These are phyloP conservation scores for Erysimum cheiranthoides DNA, from an alignment of 345 rosid species.

Conservation along the genomic window DNA sequence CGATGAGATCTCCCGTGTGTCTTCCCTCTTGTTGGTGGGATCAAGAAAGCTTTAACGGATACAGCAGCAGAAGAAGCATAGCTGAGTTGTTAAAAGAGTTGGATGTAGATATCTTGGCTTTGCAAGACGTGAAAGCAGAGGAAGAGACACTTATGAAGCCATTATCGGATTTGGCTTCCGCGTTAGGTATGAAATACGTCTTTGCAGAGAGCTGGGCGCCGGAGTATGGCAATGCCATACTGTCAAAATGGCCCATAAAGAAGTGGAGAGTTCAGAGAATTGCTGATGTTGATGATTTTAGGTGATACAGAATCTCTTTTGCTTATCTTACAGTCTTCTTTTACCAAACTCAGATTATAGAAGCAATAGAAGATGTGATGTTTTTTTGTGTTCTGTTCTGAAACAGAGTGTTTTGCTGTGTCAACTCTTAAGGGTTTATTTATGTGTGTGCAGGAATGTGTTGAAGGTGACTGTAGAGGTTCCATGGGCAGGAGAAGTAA, in stretches of 20 bases:
- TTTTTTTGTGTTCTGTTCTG: background rate
- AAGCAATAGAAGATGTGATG: background rate
- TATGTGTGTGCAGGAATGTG: constrained; percentile 67
- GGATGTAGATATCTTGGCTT: constrained; percentile 76
- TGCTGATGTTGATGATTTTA: constrained; percentile 84
- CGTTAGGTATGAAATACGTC: constrained; percentile 79
- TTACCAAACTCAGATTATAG: background rate
- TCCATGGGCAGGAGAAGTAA: constrained; percentile 90
- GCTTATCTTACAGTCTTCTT: background rate
- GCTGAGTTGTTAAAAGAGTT: constrained; percentile 83
- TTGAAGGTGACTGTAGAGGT: constrained; percentile 79
- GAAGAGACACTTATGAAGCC: constrained; percentile 91
- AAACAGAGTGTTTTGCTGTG: background rate
- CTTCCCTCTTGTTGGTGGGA: constrained; percentile 65
- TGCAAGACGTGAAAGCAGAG: constrained; percentile 92
- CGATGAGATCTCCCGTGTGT: constrained; percentile 86
- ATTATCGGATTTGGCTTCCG: constrained; percentile 78
- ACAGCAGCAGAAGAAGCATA: constrained; percentile 65
- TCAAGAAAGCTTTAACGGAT: constrained; percentile 54
- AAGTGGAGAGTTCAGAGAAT: constrained; percentile 81
- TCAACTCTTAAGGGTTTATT: background rate
- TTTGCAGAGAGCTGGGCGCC: constrained; percentile 99
- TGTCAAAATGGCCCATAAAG: constrained; percentile 87
- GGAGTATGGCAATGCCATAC: constrained; percentile 82
- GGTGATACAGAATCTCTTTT: constrained; percentile 47